Evolutionary conservation across 495 filamentous ascomycete genomes (phyloP).

Genomic region (Cercophora sp.): DNA sequence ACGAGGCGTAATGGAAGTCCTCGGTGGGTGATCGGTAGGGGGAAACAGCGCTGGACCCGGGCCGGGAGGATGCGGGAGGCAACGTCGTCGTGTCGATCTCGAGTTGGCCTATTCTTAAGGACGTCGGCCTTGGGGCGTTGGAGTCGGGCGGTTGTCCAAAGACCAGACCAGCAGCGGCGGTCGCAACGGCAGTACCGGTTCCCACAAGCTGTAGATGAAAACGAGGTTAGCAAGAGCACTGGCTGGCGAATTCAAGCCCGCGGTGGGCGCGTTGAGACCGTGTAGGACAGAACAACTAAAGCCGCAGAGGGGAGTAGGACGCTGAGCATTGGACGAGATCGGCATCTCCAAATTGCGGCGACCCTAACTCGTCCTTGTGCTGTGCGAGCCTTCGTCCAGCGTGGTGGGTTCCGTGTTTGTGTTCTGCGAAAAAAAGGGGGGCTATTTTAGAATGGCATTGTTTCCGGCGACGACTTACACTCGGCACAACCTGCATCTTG

Average conservation of each 20-base stretch:
- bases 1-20: conserved; percentile 33
- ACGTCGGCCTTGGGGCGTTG: conserved; percentile 23
- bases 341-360: neutral
- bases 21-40: conserved; percentile 29
- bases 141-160: conserved; percentile 46
- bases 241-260: neutral
- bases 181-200: conserved; percentile 56
- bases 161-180: conserved; percentile 53
- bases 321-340: neutral
- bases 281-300: neutral
- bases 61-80: conserved; percentile 36
- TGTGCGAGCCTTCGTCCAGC: conserved; percentile 7
- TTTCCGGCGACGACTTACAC: conserved; percentile 47
- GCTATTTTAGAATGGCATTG: conserved; percentile 6
- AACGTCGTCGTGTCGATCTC: conserved; percentile 34
- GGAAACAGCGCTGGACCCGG: conserved; percentile 35
- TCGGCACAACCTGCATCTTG: conserved; percentile 61
- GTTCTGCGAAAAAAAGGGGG: conserved; percentile 8
- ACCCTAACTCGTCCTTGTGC: neutral
- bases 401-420: conserved; percentile 11
- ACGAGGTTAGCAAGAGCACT: conserved; percentile 17
- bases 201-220: conserved; percentile 47
- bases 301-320: neutral
- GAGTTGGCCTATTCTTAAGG: conserved; percentile 41
- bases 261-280: neutral